Conservation (phyloP, 371 early-diverging fungal species). For the Syncephalastrum racemosum region DNA sequence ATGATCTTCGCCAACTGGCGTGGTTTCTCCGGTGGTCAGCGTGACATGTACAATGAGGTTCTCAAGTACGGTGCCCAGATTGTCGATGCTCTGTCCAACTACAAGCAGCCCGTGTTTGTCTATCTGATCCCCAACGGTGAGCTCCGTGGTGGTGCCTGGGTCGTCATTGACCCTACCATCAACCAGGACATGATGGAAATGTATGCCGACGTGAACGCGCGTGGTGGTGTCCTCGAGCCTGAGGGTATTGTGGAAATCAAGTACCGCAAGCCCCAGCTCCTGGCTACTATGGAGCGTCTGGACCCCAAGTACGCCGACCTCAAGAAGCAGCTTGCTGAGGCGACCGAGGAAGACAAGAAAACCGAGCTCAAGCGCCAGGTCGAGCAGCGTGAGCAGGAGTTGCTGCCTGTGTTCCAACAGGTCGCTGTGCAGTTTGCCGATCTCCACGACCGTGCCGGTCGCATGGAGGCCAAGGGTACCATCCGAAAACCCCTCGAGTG, state of each 20-base stretch:
- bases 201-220: conserved; percentile 91
- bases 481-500: conserved; percentile 83
- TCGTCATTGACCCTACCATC: conserved; percentile 98
- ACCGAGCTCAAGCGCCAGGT: conserved; percentile 68
- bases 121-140: conserved; percentile 96
- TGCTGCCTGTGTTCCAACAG: conserved; percentile 91
- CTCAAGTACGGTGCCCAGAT: conserved; percentile 98
- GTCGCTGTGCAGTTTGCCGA: conserved; percentile 97
- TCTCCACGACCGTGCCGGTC: conserved; percentile 95
- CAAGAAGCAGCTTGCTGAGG: conserved; percentile 63
- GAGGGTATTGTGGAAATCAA: conserved; percentile 99
- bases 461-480: conserved; percentile 94
- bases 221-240: conserved; percentile 98
- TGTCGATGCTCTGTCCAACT: conserved; percentile 92
- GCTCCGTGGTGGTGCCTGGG: conserved; percentile 99
- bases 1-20: conserved; percentile 99
- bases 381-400: conserved; percentile 80
- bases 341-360: conserved; percentile 46
- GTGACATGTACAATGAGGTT: conserved; percentile 98
- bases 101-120: conserved; percentile 97
- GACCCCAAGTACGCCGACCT: conserved; percentile 75
- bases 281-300: conserved; percentile 91
- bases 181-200: conserved; percentile 98
- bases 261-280: conserved; percentile 90
- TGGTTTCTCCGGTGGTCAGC: conserved; percentile 99